Evolutionary conservation across 768 basidiomycete genomes (phyloP).

Genomic region (Termitomyces sp.): DNA sequence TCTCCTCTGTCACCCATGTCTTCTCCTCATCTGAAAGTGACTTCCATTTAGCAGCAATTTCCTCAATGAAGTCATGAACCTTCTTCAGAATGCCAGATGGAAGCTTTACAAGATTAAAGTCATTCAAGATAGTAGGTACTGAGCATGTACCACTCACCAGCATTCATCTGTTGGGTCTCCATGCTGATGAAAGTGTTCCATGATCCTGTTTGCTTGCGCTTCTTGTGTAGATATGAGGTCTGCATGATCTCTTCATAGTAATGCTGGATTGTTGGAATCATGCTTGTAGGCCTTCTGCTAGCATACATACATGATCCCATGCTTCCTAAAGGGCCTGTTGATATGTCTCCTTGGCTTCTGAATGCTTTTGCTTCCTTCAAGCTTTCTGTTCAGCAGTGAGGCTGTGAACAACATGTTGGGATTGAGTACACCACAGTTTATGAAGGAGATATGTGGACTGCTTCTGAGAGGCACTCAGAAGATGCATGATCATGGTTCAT

Average conservation of each 20-base stretch:
- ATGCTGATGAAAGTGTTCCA: not conserved
- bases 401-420: not conserved
- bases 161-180: not conserved
- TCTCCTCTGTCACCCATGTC: no score
- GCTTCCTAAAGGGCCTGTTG: not conserved
- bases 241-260: not conserved
- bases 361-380: not conserved
- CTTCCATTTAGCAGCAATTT: not conserved
- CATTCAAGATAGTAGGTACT: not conserved
- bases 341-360: not conserved
- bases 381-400: not conserved
- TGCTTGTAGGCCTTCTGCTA: not conserved
- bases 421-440: not conserved
- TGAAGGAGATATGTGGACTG: not conserved
- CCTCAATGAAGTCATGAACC: not conserved
- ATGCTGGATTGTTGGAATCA: not conserved
- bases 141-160: not conserved
- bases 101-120: not conserved
- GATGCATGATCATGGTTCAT: not conserved
- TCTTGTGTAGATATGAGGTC: not conserved
- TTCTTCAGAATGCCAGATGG: not conserved
- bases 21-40: not conserved
- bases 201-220: not conserved
- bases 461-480: not conserved
- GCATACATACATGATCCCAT: not conserved